A percentile compares a stretch with the other conserved stretches of the same genome.
Evolutionary conservation across 495 filamentous ascomycete genomes (phyloP).

Genomic region (Niebla homalea): DNA sequence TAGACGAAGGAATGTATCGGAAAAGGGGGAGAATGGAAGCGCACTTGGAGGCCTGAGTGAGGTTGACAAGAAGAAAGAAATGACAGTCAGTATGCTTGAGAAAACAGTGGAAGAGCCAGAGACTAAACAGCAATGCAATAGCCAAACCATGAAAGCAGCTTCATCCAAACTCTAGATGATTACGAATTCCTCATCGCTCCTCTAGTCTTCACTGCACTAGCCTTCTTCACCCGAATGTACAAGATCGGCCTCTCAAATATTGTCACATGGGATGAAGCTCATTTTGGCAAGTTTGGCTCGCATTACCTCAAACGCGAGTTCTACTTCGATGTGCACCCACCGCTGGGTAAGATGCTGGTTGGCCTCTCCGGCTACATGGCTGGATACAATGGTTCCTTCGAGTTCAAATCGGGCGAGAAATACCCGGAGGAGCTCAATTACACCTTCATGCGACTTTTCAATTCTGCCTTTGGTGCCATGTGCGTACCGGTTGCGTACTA

Average conservation of each 20-base stretch:
- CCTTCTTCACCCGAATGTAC: conserved; percentile 90
- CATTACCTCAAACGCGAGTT: conserved; percentile 98
- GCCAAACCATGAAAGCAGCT: conserved; percentile 4
- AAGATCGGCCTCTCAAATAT: conserved; percentile 91
- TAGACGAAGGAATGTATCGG: conserved; percentile 61
- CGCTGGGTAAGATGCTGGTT: conserved; percentile 95
- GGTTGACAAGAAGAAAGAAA: conserved; percentile 51
- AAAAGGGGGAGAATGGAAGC: conserved; percentile 29
- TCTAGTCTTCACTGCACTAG: conserved; percentile 70
- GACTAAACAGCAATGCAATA: conserved; percentile 1
- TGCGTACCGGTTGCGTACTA: conserved; percentile 92
- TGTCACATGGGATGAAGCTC: conserved; percentile 97
- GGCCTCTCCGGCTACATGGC: conserved; percentile 90
- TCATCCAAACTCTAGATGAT: conserved; percentile 43
- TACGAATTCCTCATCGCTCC: conserved; percentile 85
- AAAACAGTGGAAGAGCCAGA: neutral
- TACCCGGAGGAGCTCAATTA: conserved; percentile 93
- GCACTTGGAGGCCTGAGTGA: conserved; percentile 22
- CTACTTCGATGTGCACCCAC: conserved; percentile 98
- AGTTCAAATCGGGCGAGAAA: conserved; percentile 95
- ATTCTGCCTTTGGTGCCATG: conserved; percentile 81
- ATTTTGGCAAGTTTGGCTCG: conserved; percentile 98
- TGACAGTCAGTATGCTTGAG: conserved; percentile 41
- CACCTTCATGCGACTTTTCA: conserved; percentile 97
- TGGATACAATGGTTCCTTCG: conserved; percentile 97